phyloP scores from a whole-genome alignment of 345 rosid genomes.

The Microcos paniculata region DNA sequence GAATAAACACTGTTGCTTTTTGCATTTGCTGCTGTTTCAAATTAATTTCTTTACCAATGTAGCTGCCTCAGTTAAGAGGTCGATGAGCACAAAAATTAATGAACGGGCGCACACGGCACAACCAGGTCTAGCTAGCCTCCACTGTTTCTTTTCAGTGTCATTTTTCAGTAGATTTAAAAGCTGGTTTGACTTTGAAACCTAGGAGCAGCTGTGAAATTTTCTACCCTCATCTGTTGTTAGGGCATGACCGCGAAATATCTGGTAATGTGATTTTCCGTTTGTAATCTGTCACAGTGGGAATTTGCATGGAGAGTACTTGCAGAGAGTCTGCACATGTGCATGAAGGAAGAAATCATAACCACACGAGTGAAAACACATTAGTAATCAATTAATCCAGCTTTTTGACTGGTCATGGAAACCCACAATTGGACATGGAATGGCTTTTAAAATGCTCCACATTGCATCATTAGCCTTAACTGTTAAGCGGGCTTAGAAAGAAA shows the following conservation, averaged over 20 bases:
- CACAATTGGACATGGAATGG: conserved; percentile 19
- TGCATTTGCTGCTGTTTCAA: not conserved
- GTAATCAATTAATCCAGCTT: not conserved
- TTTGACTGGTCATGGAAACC: conserved; percentile 24
- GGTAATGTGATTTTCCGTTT: not conserved
- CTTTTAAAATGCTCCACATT: conserved; percentile 4
- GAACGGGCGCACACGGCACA: not conserved
- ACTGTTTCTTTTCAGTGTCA: too few relatives aligned
- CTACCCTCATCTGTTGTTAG: not conserved
- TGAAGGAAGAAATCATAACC: conserved; percentile 4
- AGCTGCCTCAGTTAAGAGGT: not conserved
- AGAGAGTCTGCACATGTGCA: conserved; percentile 11
- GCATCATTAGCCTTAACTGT: conserved; percentile 25
- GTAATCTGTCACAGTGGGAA: not conserved
- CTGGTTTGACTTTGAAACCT: not conserved
- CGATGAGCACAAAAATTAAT: not conserved
- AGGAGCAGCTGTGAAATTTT: not conserved
- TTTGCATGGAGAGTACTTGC: not conserved
- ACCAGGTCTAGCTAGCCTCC: not conserved
- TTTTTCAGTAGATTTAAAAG: not conserved
- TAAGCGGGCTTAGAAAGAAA: conserved; percentile 12
- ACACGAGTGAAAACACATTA: conserved; percentile 16
- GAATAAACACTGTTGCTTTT: not conserved
- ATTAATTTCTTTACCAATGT: not conserved
- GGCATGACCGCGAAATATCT: not conserved